Conservation (phyloP, 495 filamentous ascomycete genomes). For the Astrothelium macrocarpum region DNA sequence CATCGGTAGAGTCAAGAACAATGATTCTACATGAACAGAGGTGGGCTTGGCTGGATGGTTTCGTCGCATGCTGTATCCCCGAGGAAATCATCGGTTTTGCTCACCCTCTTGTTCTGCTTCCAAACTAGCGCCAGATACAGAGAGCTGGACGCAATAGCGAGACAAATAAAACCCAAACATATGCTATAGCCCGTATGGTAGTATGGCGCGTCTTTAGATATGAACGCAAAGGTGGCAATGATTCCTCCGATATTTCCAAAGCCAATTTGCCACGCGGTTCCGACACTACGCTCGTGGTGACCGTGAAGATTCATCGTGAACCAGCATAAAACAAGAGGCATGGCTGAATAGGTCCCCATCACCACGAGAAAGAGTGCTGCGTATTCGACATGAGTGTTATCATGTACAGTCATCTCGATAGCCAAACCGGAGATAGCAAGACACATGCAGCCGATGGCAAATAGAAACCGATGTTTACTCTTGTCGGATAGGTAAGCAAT, state of each 20-base stretch:
- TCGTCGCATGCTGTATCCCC: too few species aligned
- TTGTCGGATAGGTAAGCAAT: conserved; percentile 19
- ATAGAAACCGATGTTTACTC: conserved; percentile 10
- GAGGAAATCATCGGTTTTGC: too few species aligned
- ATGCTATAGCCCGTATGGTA: conserved; percentile 19
- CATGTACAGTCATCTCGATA: conserved; percentile 19
- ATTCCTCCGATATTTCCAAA: conserved; percentile 23
- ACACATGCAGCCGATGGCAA: conserved; percentile 14
- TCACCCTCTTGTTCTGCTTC: background rate
- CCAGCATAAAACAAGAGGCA: conserved; percentile 31
- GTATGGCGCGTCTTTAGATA: conserved; percentile 14
- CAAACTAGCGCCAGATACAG: background rate
- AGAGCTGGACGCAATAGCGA: background rate
- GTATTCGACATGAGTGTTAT: conserved; percentile 18
- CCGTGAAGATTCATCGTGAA: conserved; percentile 29
- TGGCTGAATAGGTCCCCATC: conserved; percentile 27
- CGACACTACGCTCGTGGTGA: conserved; percentile 27
- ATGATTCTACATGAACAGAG: too few species aligned
- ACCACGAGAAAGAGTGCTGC: conserved; percentile 14
- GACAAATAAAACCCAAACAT: background rate
- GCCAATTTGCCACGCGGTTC: conserved; percentile 21
- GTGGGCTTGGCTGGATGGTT: too few species aligned
- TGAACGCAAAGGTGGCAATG: conserved; percentile 20
- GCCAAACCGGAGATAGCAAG: conserved; percentile 16
- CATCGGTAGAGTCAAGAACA: too few species aligned